Evolutionary conservation across 73 alveolate genomes (phyloP).

Genomic region (Tetrahymena borealis): DNA sequence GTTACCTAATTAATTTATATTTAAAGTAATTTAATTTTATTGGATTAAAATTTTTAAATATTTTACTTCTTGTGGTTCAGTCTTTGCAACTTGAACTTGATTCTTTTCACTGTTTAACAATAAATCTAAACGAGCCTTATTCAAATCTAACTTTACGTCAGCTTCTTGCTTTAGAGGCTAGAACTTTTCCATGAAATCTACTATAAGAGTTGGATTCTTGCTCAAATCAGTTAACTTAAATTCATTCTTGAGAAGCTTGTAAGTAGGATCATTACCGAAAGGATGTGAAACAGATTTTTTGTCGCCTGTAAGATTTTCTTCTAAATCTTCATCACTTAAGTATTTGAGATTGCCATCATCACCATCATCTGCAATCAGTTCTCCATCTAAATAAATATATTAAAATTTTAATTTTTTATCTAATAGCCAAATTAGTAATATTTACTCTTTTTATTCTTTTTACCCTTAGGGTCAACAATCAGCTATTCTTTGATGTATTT

Average conservation of each 20-base stretch:
- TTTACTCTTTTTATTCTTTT: neutral
- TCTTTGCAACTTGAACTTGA: neutral
- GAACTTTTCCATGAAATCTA: neutral
- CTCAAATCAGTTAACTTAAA: neutral
- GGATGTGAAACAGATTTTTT: neutral
- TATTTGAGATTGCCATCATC: neutral
- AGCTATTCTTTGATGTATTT: neutral
- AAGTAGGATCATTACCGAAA: neutral
- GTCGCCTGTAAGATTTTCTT: neutral
- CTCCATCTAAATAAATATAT: neutral
- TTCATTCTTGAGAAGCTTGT: neutral
- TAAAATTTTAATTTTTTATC: neutral
- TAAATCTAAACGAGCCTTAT: neutral
- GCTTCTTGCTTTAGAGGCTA: neutral
- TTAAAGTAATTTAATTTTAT: too few species aligned
- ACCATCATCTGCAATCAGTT: neutral
- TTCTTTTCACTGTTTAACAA: neutral
- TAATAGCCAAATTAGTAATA: neutral
- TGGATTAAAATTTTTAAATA: neutral
- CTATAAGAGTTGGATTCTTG: neutral
- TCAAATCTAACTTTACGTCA: neutral
- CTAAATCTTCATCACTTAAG: neutral
- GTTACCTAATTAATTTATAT: neutral
- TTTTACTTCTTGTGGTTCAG: neutral
- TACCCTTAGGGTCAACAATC: neutral